phyloP scores from a whole-genome alignment of 2,329 filamentous ascomycete genomes.

The Epichloe sylvatica region DNA sequence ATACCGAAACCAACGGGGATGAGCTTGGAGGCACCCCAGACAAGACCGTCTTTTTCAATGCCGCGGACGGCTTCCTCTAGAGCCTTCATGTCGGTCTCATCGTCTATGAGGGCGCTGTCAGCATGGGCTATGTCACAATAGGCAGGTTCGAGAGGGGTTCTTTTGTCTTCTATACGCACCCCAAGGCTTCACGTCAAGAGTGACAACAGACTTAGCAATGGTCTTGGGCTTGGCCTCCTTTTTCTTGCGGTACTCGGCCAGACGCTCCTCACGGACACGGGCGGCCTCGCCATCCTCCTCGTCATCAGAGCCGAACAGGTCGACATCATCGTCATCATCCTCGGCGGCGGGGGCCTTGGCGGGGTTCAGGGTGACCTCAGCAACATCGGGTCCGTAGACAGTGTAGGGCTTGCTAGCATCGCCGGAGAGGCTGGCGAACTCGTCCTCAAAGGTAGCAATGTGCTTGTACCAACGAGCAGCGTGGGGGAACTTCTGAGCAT shows the following conservation, averaged over 20 bases:
- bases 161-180: conserved; percentile 40
- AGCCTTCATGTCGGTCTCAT: conserved; percentile 81
- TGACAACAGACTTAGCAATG: conserved; percentile 90
- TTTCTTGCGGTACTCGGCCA: conserved; percentile 93
- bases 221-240: conserved; percentile 88
- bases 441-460: conserved; percentile 80
- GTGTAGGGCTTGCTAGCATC: conserved; percentile 82
- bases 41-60: conserved; percentile 85
- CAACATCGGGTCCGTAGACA: conserved; percentile 75
- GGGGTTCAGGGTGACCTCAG: conserved; percentile 68
- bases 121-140: neutral
- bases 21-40: conserved; percentile 88
- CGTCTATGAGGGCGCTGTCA: conserved; percentile 38
- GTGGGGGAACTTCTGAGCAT: conserved; percentile 73
- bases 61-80: conserved; percentile 68
- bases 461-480: conserved; percentile 98
- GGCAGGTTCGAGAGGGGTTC: neutral
- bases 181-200: conserved; percentile 96
- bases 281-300: conserved; percentile 86
- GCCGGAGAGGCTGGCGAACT: conserved; percentile 82
- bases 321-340: conserved; percentile 66
- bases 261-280: conserved; percentile 71
- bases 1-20: conserved; percentile 92
- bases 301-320: conserved; percentile 85
- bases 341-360: conserved; percentile 62